Base-by-base conservation (phyloP, 371 early-diverging fungal species). In the Apophysomyces variabilis region DNA sequence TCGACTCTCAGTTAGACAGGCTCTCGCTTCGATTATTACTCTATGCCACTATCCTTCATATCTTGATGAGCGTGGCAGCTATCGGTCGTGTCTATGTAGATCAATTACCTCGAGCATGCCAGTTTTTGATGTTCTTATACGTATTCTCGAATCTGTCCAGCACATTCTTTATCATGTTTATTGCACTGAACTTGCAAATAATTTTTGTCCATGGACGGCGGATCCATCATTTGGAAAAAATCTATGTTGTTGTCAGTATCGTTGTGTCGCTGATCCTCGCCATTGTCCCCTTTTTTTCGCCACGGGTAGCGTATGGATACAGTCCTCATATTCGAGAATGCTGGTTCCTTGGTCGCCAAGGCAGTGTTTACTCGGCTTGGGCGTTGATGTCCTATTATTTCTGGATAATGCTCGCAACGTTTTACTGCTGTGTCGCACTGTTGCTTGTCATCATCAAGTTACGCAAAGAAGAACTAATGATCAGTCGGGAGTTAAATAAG, bases 21-120 rank as follows among this genome's bases (percentile, higher is more conserved):
- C 26, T 69, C 12, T 65, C 70, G 4, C 41, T 69, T 18, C 70
- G 70, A 9, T 46, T 69, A n/a, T 46, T 69, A 37, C 44, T 69
- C 21, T 65, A 69, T n/a, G 7, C 70, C 0, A 59, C 54, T 12
- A 5, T 66, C 35, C 14, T 64, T 45, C 65, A 62, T 59, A 58
- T 62, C 3, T 7, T 62, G 1, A 43, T 65, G 16, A 66, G 66
- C n/a, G 37, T 66, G 12, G 59, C 62, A 38, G 46, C 60, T 37
- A 38, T 62, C 1, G 50, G 57, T 7, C 60, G 62, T 13, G 62
- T 60, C 56, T 8, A 54, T 12, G n/a, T 16, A 12, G 7, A 36
- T 21, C 3, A 21, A 18, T 3, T 32, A 11, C 21, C 32, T 1
- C 57, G 50, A 38, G 39, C n/a, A 7, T 69, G 70, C 50, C n/a